phyloP scores from a whole-genome alignment of 805 yeast species.

The Suhomyces sp. region DNA sequence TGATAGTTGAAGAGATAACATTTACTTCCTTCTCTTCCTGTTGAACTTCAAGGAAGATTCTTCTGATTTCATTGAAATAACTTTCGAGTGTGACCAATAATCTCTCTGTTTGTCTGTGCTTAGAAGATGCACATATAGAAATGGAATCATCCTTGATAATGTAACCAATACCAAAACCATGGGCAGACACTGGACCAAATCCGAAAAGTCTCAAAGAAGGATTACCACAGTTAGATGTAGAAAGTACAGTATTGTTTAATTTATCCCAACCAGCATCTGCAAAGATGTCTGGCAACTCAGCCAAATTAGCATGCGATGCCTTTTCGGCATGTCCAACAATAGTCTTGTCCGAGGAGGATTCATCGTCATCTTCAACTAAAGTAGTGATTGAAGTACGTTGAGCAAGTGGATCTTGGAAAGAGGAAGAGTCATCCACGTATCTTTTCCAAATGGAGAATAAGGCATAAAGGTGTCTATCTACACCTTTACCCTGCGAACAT shows the following conservation, averaged over 20 bases:
- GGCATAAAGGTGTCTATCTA: conserved; percentile 88
- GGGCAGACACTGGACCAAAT: conserved; percentile 57
- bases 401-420: conserved; percentile 2
- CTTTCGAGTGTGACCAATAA: conserved; percentile 53
- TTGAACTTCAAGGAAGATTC: conserved; percentile 28
- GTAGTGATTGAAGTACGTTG: conserved; percentile 18
- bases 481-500: conserved; percentile 80
- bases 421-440: conserved; percentile 35
- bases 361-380: conserved; percentile 16
- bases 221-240: conserved; percentile 63
- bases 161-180: conserved; percentile 60
- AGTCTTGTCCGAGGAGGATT: conserved; percentile 29
- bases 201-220: conserved; percentile 60
- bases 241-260: conserved; percentile 73
- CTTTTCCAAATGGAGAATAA: conserved; percentile 84
- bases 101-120: conserved; percentile 59
- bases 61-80: conserved; percentile 47
- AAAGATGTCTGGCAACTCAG: conserved; percentile 66
- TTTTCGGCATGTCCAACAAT: conserved; percentile 21
- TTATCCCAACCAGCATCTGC: conserved; percentile 88
- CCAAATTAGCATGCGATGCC: conserved; percentile 19
- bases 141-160: conserved; percentile 52
- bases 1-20: conserved; percentile 1
- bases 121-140: conserved; percentile 55
- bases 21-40: conserved; percentile 6